A percentile compares a stretch with the other conserved stretches of the same genome.
These are phyloP conservation scores for Tylopilus sp. DNA, from an alignment of 1,284 basidiomycete species.

Conservation along the genomic window DNA sequence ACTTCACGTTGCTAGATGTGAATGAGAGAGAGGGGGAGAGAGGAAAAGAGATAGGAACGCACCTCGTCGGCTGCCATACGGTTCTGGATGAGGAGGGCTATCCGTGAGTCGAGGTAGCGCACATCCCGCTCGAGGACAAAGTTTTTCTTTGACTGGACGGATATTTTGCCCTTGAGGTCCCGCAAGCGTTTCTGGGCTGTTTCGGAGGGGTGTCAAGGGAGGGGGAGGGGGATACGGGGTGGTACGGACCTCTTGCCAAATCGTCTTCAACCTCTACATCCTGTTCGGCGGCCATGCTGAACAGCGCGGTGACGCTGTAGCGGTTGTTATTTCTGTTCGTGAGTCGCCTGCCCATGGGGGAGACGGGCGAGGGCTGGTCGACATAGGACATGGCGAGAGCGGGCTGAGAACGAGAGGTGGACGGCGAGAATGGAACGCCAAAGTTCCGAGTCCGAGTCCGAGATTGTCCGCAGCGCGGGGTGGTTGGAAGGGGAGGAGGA, in stretches of 20 bases:
- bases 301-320: constrained; percentile 94
- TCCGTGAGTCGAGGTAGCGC: constrained; percentile 95
- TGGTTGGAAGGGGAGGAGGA: constrained; percentile 15
- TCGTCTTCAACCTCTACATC: constrained; percentile 99
- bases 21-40: constrained; percentile 15
- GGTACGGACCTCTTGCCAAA: constrained; percentile 81
- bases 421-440: constrained; percentile 3
- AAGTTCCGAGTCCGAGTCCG: constrained; percentile 13
- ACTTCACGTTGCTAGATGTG: constrained; percentile 81
- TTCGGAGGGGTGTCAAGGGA: neutral
- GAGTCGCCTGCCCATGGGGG: constrained; percentile 67
- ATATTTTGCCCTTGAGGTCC: constrained; percentile 96
- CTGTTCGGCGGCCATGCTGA: constrained; percentile 97
- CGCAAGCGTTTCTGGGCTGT: constrained; percentile 92
- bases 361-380: constrained; percentile 64
- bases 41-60: constrained; percentile 30
- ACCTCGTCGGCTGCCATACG: constrained; percentile 96
- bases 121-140: constrained; percentile 98
- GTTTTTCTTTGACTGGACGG: constrained; percentile 98
- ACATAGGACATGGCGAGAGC: constrained; percentile 56
- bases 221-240: neutral
- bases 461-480: constrained; percentile 31
- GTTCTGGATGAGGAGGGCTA: constrained; percentile 97
- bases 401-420: neutral
- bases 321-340: constrained; percentile 94